Base-by-base conservation (phyloP, 2,329 filamentous ascomycete species). In the Phialemoniopsis sp. region DNA sequence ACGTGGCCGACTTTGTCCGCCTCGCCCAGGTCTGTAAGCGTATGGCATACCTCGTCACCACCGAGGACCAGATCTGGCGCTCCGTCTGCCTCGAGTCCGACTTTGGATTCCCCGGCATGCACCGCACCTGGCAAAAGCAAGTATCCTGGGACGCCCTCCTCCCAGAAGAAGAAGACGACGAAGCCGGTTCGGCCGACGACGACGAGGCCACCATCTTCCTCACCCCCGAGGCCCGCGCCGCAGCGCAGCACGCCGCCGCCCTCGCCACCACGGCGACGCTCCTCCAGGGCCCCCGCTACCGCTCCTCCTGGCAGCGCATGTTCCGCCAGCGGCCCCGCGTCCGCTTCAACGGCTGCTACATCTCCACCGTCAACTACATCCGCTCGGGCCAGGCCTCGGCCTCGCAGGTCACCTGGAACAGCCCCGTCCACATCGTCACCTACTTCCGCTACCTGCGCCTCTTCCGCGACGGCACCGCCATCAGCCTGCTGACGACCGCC, bases 381-480 rank as follows among this genome's bases (percentile, higher is more conserved):
- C 86, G 93, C 17, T 70, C 88, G 1, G 93, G 93, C 26, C 85
- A 85, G 43, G 74, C 82, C 10, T 82, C 80, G 4, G 74, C 78
- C 15, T 84, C 82, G 47, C 82, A 81, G 39, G 66, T 85, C 14
- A 84, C 86, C 2, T 95, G 90, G 88, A 69, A 70, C 53, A 84
- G 78, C 17, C 90, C 90, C 8, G 85, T 97, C 29, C 89, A 95
- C 58, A 94, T 97, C 42, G 89, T 98, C 36, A 98, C 93, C 1
- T 98, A 97, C 66, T 98, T 95, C 67, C 88, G 93, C 42, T 98
- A 97, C 64, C 77, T 98, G 4, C 87, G 93, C 38, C 93, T 98
- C 68, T 93, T 93, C 67, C 86, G 89, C 17, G 88, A 97, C 60
- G 93, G 93, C 19, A 85, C 85, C 2, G 80, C 77, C 47, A 82